These are phyloP conservation scores for Cairneyella variabilis DNA, from an alignment of 495 filamentous ascomycete genomes.

Conservation along the genomic window DNA sequence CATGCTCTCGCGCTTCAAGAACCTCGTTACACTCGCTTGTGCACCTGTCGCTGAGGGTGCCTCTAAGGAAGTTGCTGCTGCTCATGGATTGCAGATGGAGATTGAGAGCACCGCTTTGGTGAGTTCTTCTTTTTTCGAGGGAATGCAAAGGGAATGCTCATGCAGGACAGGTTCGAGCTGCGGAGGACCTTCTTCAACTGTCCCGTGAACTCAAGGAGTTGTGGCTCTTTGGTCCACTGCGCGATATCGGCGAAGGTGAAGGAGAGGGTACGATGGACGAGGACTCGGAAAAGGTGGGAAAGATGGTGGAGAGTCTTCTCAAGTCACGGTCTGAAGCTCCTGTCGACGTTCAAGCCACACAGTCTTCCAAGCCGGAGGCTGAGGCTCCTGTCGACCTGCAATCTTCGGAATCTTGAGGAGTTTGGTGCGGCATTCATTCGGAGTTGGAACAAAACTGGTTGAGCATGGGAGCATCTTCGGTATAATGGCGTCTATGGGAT, in stretches of 20 bases:
- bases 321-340: too few species aligned
- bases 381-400: too few species aligned
- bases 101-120: constrained; percentile 62
- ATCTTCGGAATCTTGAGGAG: too few species aligned
- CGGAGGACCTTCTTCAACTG: constrained; percentile 60
- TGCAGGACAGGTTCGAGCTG: constrained; percentile 49
- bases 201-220: constrained; percentile 65
- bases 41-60: constrained; percentile 30
- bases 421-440: background rate
- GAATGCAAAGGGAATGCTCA: background rate
- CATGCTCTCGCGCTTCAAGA: constrained; percentile 58
- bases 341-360: too few species aligned
- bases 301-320: constrained; percentile 11
- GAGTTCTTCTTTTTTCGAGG: constrained; percentile 18
- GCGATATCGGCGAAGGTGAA: constrained; percentile 53
- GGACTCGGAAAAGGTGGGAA: constrained; percentile 21
- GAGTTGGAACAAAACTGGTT: too few species aligned
- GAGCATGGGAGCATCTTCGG: too few species aligned
- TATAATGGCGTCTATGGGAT: too few species aligned
- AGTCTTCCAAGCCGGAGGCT: too few species aligned
- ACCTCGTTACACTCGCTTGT: constrained; percentile 49
- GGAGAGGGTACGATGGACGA: constrained; percentile 28
- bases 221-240: constrained; percentile 68
- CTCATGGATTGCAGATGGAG: constrained; percentile 56
- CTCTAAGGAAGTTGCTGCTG: constrained; percentile 45